Percentiles rank a stretch among this genome's conserved stretches.
phyloP scores from a whole-genome alignment of 164 flowering plant genomes.

The Nymphaea colorata region DNA sequence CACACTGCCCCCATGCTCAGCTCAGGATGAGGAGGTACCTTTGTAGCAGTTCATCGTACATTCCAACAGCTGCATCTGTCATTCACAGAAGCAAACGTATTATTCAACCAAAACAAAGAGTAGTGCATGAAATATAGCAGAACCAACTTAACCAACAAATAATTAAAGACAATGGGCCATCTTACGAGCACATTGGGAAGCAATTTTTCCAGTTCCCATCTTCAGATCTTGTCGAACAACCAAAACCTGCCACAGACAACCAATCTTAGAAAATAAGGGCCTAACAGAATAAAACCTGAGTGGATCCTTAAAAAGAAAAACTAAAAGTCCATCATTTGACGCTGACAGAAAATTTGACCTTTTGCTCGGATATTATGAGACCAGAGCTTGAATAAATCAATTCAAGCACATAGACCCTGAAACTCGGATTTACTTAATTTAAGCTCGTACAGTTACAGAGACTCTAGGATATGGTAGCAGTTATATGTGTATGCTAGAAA shows the following conservation, averaged over 20 bases:
- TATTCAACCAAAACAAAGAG: not conserved
- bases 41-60: slow-evolving; percentile 68
- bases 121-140: not conserved
- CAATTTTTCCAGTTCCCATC: slow-evolving; percentile 90
- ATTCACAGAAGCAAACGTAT: slow-evolving; percentile 4
- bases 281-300: not conserved
- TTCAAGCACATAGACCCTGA: no score
- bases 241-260: slow-evolving; percentile 51
- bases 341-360: not conserved
- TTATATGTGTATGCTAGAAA: no score
- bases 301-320: not conserved
- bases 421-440: no score
- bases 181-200: slow-evolving; percentile 99
- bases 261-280: slow-evolving; percentile 1
- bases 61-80: slow-evolving; percentile 95
- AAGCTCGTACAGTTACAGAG: no score
- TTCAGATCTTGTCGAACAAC: slow-evolving; percentile 90
- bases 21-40: slow-evolving; percentile 31
- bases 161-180: not conserved
- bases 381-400: not conserved
- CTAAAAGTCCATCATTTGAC: not conserved
- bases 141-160: not conserved
- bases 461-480: no score
- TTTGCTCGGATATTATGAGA: not conserved
- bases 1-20: not conserved